Evolutionary conservation across 1,284 basidiomycete genomes (phyloP).

Genomic region (Ceratobasidium sp.): DNA sequence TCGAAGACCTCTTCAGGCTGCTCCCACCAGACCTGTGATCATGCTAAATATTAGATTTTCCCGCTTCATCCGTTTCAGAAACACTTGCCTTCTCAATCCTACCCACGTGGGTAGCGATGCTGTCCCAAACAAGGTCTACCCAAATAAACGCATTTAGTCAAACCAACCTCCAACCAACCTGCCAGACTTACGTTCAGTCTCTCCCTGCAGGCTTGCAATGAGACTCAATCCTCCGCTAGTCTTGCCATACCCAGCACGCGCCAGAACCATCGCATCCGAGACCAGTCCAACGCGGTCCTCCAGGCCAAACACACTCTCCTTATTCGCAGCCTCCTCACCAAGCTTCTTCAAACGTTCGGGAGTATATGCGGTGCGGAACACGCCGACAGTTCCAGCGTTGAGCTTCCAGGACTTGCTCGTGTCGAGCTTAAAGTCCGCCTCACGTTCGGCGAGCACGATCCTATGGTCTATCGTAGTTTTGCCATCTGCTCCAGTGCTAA

Average conservation of each 20-base stretch:
- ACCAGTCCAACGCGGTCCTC: slow-evolving; percentile 89
- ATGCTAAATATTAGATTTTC: slow-evolving; percentile 55
- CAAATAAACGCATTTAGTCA: slow-evolving; percentile 12
- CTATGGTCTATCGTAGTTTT: slow-evolving; percentile 70
- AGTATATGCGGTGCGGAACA: slow-evolving; percentile 88
- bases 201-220: slow-evolving; percentile 71
- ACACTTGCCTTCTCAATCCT: slow-evolving; percentile 56
- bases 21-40: slow-evolving; percentile 87
- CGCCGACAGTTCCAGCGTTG: slow-evolving; percentile 88
- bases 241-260: slow-evolving; percentile 80
- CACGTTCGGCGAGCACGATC: slow-evolving; percentile 74
- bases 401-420: slow-evolving; percentile 81
- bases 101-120: slow-evolving; percentile 66
- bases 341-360: slow-evolving; percentile 84
- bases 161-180: no score
- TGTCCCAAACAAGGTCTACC: slow-evolving; percentile 77
- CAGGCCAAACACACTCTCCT: slow-evolving; percentile 72
- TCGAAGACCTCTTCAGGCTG: slow-evolving; percentile 68
- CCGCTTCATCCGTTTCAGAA: no score
- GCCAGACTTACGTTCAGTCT: slow-evolving; percentile 81
- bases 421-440: slow-evolving; percentile 73
- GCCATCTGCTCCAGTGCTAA: slow-evolving; percentile 69
- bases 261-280: slow-evolving; percentile 80
- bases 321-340: slow-evolving; percentile 77
- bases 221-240: slow-evolving; percentile 81